A percentile compares a stretch with the other conserved stretches of the same genome.
These are phyloP conservation scores for Byssochlamys sp. DNA, from an alignment of 2,329 filamentous ascomycete species.

Conservation along the genomic window DNA sequence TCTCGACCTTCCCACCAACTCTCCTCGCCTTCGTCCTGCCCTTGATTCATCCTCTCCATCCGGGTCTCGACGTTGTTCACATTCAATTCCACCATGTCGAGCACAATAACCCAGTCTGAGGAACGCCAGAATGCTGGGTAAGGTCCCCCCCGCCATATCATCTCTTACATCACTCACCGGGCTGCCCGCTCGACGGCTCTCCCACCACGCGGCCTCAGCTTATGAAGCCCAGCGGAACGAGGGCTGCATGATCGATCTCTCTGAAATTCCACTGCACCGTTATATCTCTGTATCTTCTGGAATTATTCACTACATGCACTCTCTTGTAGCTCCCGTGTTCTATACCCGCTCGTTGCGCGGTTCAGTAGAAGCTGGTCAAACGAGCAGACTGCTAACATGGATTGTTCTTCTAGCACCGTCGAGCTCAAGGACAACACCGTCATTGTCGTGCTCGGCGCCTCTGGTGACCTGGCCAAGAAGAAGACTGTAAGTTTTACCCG, in stretches of 20 bases:
- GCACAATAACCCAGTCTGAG: slow-evolving; percentile 42
- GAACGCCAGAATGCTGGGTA: slow-evolving; percentile 44
- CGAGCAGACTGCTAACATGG: slow-evolving; percentile 24
- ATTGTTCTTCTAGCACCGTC: slow-evolving; percentile 54
- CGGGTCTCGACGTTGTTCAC: background rate
- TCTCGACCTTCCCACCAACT: slow-evolving; percentile 1
- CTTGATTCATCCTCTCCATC: background rate
- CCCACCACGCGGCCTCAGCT: background rate
- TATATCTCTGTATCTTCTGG: background rate
- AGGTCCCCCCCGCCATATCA: slow-evolving; percentile 22
- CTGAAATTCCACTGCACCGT: background rate
- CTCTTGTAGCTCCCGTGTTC: background rate
- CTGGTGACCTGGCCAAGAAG: slow-evolving; percentile 97
- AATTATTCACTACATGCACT: background rate
- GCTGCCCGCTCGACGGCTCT: background rate
- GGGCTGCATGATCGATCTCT: background rate
- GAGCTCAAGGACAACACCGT: slow-evolving; percentile 98
- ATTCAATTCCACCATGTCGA: slow-evolving; percentile 34
- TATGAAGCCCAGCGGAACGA: background rate
- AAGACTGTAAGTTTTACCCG: slow-evolving; percentile 65
- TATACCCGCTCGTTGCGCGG: background rate
- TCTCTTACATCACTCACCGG: slow-evolving; percentile 30
- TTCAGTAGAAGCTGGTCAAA: background rate
- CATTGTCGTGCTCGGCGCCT: slow-evolving; percentile 92
- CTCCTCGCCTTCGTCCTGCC: background rate